Evolutionary conservation across 768 basidiomycete species (phyloP).

Genomic region (Floccularia luteovirens): DNA sequence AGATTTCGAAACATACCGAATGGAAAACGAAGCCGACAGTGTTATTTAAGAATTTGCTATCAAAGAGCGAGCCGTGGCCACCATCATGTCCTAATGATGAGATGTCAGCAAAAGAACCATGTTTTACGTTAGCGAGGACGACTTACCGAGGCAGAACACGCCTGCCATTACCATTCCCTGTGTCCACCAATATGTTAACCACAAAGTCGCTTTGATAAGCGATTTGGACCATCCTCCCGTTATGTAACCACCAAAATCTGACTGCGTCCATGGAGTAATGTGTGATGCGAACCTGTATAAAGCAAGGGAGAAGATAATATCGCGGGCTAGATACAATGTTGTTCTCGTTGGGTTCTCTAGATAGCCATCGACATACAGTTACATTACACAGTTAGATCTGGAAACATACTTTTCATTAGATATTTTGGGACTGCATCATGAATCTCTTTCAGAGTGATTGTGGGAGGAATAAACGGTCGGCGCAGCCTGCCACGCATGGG

Average conservation of each 20-base stretch:
- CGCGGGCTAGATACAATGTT: constrained; percentile 33
- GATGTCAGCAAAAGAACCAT: not conserved
- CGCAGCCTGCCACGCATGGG: constrained; percentile 20
- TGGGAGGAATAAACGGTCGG: constrained; percentile 42
- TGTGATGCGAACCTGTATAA: constrained; percentile 35
- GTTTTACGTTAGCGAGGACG: not conserved
- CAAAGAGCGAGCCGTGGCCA: constrained; percentile 33
- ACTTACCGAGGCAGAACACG: constrained; percentile 43
- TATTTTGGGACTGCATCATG: constrained; percentile 50
- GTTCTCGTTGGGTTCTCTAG: constrained; percentile 30
- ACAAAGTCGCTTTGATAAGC: constrained; percentile 25
- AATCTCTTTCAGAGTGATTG: constrained; percentile 41
- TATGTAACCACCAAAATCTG: constrained; percentile 29
- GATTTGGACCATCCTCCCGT: constrained; percentile 19
- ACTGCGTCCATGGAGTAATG: constrained; percentile 30
- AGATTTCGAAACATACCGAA: constrained; percentile 17
- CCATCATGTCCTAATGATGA: constrained; percentile 33
- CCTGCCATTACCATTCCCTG: constrained; percentile 45
- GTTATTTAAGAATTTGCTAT: constrained; percentile 28
- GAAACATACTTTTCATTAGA: constrained; percentile 30
- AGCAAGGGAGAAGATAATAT: constrained; percentile 31
- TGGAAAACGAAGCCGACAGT: constrained; percentile 41
- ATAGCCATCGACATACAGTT: not conserved
- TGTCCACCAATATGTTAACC: constrained; percentile 42
- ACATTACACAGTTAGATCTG: not conserved